A percentile compares a stretch with the other conserved stretches of the same genome.
phyloP scores from a whole-genome alignment of 345 rosid species.

The Lenwebbia sp. region DNA sequence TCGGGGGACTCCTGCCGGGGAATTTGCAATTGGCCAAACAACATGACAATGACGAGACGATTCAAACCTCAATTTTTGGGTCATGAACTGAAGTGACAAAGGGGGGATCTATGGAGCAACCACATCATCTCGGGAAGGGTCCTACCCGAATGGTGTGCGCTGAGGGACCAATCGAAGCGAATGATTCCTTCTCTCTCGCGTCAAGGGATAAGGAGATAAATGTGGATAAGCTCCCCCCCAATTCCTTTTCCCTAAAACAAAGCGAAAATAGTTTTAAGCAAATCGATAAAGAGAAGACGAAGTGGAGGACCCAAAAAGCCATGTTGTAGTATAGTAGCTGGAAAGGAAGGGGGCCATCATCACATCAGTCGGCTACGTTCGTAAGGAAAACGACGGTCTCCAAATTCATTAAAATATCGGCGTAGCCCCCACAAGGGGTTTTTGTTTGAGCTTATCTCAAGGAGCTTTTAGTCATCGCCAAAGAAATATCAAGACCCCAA shows the following conservation, averaged over 20 bases:
- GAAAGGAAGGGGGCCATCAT: too few species aligned
- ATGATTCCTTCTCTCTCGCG: slow-evolving; percentile 8
- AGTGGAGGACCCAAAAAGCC: not conserved
- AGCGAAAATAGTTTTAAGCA: too few species aligned
- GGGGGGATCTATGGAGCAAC: not conserved
- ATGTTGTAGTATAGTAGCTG: not conserved
- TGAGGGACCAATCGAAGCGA: slow-evolving; percentile 10
- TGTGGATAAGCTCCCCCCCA: not conserved
- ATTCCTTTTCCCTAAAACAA: not conserved
- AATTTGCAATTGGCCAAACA: not conserved
- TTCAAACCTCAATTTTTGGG: too few species aligned
- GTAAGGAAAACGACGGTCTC: not conserved
- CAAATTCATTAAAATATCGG: not conserved
- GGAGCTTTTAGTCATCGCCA: not conserved
- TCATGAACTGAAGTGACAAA: not conserved
- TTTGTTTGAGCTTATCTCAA: not conserved
- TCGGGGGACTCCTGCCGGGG: not conserved
- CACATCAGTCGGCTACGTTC: not conserved
- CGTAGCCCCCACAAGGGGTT: not conserved
- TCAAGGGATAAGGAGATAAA: slow-evolving; percentile 33
- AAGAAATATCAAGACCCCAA: not conserved
- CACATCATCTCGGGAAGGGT: not conserved
- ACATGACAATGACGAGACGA: not conserved
- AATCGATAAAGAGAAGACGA: not conserved
- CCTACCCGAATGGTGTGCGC: not conserved